These are phyloP conservation scores for Alternaria alternata DNA, from an alignment of 2,329 filamentous ascomycete species.

Conservation along the genomic window DNA sequence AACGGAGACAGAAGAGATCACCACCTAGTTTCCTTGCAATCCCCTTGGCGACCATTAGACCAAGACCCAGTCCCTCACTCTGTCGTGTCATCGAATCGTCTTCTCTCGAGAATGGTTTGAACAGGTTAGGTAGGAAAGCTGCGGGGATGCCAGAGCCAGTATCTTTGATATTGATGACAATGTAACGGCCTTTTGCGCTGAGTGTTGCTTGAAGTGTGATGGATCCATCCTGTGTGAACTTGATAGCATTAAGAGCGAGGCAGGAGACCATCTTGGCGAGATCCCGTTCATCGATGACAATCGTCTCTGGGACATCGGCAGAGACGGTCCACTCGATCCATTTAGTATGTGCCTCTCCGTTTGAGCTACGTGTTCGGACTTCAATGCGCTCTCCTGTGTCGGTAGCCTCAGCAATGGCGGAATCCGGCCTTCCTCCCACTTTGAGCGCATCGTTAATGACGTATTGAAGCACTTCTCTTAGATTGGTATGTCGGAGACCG, in stretches of 20 bases:
- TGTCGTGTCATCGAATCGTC: slow-evolving; percentile 72
- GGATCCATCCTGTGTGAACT: slow-evolving; percentile 72
- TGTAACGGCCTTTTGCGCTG: slow-evolving; percentile 60
- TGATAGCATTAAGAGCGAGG: slow-evolving; percentile 72
- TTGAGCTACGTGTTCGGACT: slow-evolving; percentile 55
- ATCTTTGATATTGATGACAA: slow-evolving; percentile 70
- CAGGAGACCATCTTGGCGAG: slow-evolving; percentile 70
- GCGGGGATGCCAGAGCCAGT: slow-evolving; percentile 74
- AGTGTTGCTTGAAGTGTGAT: slow-evolving; percentile 66
- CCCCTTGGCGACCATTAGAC: slow-evolving; percentile 75
- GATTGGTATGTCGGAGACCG: slow-evolving; percentile 57
- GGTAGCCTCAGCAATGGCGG: slow-evolving; percentile 57
- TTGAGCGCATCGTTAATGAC: slow-evolving; percentile 63
- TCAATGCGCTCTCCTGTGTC: slow-evolving; percentile 60
- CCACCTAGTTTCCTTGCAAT: slow-evolving; percentile 73
- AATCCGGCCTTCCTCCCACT: slow-evolving; percentile 62
- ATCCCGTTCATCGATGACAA: slow-evolving; percentile 69
- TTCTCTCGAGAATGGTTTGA: slow-evolving; percentile 74
- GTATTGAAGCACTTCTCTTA: slow-evolving; percentile 60
- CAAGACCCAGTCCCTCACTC: slow-evolving; percentile 73
- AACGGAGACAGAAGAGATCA: slow-evolving; percentile 70
- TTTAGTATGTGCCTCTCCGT: slow-evolving; percentile 56
- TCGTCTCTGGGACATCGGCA: slow-evolving; percentile 60
- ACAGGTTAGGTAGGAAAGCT: slow-evolving; percentile 71
- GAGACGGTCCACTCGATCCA: slow-evolving; percentile 61